Conservation (phyloP, 345 rosid species). For the Fremontodendron californicum region DNA sequence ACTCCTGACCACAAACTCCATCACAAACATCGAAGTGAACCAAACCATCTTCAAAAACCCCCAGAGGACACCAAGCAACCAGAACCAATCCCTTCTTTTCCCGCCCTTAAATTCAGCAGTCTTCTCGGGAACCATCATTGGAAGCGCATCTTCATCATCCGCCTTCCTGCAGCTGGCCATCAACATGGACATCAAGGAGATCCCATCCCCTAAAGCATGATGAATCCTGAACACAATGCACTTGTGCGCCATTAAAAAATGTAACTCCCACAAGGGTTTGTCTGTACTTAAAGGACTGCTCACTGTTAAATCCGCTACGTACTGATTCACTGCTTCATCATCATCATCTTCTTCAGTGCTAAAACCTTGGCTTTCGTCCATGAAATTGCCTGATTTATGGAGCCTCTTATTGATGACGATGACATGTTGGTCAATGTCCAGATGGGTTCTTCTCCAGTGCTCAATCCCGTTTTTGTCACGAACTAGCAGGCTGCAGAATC, state of each 20-base stretch:
- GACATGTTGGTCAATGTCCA: constrained; percentile 44
- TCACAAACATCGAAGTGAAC: constrained; percentile 30
- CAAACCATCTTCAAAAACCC: constrained; percentile 29
- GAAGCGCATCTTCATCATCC: constrained; percentile 30
- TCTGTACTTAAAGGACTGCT: constrained; percentile 31
- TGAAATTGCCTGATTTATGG: neutral
- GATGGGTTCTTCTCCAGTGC: constrained; percentile 42
- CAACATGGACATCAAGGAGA: constrained; percentile 53
- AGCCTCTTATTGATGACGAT: constrained; percentile 13
- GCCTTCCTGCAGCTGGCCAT: constrained; percentile 36
- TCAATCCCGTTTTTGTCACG: constrained; percentile 41
- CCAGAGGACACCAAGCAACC: neutral
- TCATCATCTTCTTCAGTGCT: neutral
- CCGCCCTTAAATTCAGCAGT: neutral
- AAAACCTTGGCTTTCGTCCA: neutral
- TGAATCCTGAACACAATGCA: constrained; percentile 47
- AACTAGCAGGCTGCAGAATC: constrained; percentile 52
- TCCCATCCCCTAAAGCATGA: constrained; percentile 62
- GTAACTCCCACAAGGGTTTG: constrained; percentile 64
- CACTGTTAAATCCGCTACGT: constrained; percentile 44
- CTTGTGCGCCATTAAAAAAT: constrained; percentile 30
- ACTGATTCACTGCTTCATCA: constrained; percentile 32
- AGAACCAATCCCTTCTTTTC: constrained; percentile 10
- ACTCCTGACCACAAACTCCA: constrained; percentile 33
- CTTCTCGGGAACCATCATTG: constrained; percentile 17